These are phyloP conservation scores for Eimeria nieschulzi DNA, from an alignment of 169 alveolate species.

Conservation along the genomic window DNA sequence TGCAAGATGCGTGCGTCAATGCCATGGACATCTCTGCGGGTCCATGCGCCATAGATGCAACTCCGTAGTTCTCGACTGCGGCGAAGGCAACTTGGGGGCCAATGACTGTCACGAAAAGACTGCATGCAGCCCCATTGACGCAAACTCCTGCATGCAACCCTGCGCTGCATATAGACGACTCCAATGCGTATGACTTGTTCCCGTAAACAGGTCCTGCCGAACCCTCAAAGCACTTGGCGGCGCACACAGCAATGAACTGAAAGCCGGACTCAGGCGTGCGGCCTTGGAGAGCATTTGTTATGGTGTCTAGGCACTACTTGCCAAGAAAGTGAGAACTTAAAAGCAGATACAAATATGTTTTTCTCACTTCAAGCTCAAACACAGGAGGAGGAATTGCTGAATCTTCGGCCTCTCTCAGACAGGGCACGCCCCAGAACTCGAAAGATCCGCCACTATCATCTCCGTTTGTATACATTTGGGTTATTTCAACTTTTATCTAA, in stretches of 20 bases:
- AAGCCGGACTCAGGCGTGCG: not conserved
- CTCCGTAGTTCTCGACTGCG: constrained; percentile 13
- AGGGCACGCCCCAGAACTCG: constrained; percentile 67
- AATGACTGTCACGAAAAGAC: not conserved
- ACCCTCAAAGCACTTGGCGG: not conserved
- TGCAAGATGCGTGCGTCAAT: constrained; percentile 37
- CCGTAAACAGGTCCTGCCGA: constrained; percentile 51
- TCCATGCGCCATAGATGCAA: constrained; percentile 62
- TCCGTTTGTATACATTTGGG: constrained; percentile 72
- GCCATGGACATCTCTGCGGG: constrained; percentile 53
- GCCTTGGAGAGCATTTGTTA: not conserved
- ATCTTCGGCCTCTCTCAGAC: not conserved
- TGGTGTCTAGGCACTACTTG: constrained; percentile 35
- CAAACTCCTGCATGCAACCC: constrained; percentile 65
- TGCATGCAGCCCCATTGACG: constrained; percentile 14
- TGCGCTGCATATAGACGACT: constrained; percentile 57
- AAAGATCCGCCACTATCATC: constrained; percentile 76
- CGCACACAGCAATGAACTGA: constrained; percentile 45
- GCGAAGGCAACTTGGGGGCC: constrained; percentile 33
- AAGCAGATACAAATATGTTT: not conserved
- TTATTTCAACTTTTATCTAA: constrained; percentile 69
- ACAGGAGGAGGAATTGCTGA: not conserved
- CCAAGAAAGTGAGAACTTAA: no score
- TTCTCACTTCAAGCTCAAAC: not conserved
- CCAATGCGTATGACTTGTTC: constrained; percentile 21